phyloP scores from a whole-genome alignment of 1,284 basidiomycete genomes.

The Porodaedalea pini region DNA sequence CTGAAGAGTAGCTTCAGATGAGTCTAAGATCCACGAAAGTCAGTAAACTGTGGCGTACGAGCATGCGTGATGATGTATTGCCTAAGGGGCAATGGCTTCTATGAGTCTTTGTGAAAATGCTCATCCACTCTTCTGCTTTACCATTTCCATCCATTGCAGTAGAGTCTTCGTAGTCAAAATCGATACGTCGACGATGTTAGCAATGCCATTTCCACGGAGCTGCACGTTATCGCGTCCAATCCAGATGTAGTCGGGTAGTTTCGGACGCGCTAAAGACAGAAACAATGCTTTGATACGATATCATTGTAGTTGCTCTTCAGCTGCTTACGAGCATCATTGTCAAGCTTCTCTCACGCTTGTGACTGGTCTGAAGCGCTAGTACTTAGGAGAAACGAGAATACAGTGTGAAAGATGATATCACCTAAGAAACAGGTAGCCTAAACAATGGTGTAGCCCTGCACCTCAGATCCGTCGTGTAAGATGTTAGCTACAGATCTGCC shows the following conservation, averaged over 20 bases:
- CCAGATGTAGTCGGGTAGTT: conserved; percentile 20
- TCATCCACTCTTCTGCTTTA: conserved; percentile 25
- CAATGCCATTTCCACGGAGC: conserved; percentile 20
- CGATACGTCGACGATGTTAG: conserved; percentile 16
- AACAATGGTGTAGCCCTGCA: conserved; percentile 15
- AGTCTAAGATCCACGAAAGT: not conserved
- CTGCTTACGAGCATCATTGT: conserved; percentile 16
- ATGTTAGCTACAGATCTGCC: not conserved
- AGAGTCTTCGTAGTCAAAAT: conserved; percentile 24
- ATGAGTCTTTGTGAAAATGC: conserved; percentile 26
- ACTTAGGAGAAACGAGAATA: conserved; percentile 24
- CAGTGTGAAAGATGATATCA: not conserved
- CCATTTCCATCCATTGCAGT: conserved; percentile 27
- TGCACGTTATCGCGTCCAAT: conserved; percentile 21
- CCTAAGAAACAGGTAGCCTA: not conserved
- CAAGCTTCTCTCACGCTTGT: conserved; percentile 21
- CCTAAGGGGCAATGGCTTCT: conserved; percentile 24
- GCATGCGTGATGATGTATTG: conserved; percentile 28
- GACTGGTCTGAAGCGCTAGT: conserved; percentile 23
- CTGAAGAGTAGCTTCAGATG: not conserved
- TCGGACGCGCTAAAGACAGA: conserved; percentile 26
- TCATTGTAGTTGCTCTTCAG: conserved; percentile 24
- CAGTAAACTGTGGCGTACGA: conserved; percentile 16
- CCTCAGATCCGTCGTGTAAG: not conserved
- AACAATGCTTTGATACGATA: conserved; percentile 25